Base-by-base conservation (phyloP, 2,329 filamentous ascomycete genomes). In the Ilyonectria sp. region DNA sequence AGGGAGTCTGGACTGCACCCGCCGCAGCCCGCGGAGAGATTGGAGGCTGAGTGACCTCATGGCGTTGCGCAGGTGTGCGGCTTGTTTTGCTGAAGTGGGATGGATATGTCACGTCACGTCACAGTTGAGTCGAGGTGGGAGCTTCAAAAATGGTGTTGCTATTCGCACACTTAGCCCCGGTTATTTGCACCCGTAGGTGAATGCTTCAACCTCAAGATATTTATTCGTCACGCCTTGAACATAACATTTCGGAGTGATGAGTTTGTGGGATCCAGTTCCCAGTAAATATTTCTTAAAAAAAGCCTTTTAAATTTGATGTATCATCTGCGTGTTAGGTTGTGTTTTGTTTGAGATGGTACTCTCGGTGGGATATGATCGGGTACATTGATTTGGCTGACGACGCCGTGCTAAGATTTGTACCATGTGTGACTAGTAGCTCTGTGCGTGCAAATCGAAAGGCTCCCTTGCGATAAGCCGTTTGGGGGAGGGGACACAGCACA, bases 41-140 rank as follows among this genome's bases (percentile, higher is more conserved):
- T 76, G 76, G 61, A 75, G 55, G n/a, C 71, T 68, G 21, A 76
- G 72, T 46, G 70, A 68, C 65, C 74, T 76, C 80, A 82, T 82
- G 33, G 56, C 69, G 65, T 31, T 33, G 53, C 50, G 26, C n/a
- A 56, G 47, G 43, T 55, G 37, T 6, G 23, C 29, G 13, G 31
- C 46, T 23, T 15, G 21, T 65, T 65, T 49, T 53, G 44, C 21
- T 43, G 19, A 15, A 60, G 46, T 57, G 49, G 63, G 54, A 69
- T 66, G 57, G 52, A 47, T 23, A 62, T 58, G 68, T 70, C 21
- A 52, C 50, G 52, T 68, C 65, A 68, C 60, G 15, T 69, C 31
- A 40, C 44, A 21, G 15, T 21, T 46, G 8, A 15, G 17, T n/a
- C 19, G 44, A 29, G 31, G 26, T 26, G 44, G 53, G 57, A 70